A percentile compares a stretch with the other conserved stretches of the same genome.
Conservation (phyloP, 805 yeast genomes). For the Ogataea thermomethanolica region DNA sequence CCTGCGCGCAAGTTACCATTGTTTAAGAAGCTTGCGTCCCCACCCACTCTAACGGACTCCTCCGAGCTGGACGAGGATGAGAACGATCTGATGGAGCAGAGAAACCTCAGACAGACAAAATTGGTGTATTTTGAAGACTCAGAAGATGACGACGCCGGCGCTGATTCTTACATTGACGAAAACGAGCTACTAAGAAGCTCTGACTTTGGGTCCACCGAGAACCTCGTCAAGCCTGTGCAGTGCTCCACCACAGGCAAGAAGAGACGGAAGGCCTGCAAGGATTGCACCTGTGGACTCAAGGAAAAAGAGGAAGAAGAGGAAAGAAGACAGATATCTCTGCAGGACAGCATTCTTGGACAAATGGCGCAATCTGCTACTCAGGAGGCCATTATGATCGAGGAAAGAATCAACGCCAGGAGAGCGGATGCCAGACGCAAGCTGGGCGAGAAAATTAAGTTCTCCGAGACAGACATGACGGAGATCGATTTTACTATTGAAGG, state of each 20-base stretch:
- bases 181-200: slow-evolving; percentile 44
- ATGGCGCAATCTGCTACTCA: slow-evolving; percentile 50
- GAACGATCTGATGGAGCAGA: slow-evolving; percentile 35
- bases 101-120: slow-evolving; percentile 43
- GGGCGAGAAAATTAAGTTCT: slow-evolving; percentile 34
- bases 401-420: slow-evolving; percentile 36
- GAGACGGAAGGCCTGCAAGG: slow-evolving; percentile 94
- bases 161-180: slow-evolving; percentile 52
- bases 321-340: slow-evolving; percentile 40
- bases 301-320: slow-evolving; percentile 76
- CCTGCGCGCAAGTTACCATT: slow-evolving; percentile 25
- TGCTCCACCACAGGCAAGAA: slow-evolving; percentile 49
- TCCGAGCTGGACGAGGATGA: slow-evolving; percentile 42
- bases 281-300: slow-evolving; percentile 95
- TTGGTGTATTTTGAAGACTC: slow-evolving; percentile 51
- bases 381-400: slow-evolving; percentile 54
- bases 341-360: slow-evolving; percentile 41
- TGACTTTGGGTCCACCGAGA: slow-evolving; percentile 26
- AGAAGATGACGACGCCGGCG: slow-evolving; percentile 23
- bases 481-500: slow-evolving; percentile 96
- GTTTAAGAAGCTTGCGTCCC: slow-evolving; percentile 30
- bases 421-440: slow-evolving; percentile 19
- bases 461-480: slow-evolving; percentile 74
- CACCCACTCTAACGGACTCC: slow-evolving; percentile 43
- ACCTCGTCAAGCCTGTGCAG: slow-evolving; percentile 54